phyloP scores from a whole-genome alignment of 2,329 filamentous ascomycete species.

The Alternaria panax region DNA sequence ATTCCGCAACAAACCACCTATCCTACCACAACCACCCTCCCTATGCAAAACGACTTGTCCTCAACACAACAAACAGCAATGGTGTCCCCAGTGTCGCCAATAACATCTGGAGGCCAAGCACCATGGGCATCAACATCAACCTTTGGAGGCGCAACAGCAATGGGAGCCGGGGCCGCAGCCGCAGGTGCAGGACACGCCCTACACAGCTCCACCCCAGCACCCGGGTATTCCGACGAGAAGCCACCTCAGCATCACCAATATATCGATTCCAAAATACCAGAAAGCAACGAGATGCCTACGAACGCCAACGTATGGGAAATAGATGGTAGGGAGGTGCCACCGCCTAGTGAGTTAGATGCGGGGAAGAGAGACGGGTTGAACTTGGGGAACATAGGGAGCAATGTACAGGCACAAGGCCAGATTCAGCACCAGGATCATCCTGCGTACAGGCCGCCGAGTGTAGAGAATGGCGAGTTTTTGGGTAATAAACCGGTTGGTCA shows the following conservation, averaged over 20 bases:
- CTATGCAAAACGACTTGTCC: neutral
- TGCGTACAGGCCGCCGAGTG: neutral
- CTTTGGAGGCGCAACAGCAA: neutral
- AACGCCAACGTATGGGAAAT: slow-evolving; percentile 23
- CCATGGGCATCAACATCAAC: slow-evolving; percentile 7
- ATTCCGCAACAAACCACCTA: neutral
- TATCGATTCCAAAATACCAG: neutral
- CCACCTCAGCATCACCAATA: slow-evolving; percentile 1
- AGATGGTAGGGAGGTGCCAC: slow-evolving; percentile 10
- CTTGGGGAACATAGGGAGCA: neutral
- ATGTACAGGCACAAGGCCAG: neutral
- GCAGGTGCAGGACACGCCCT: neutral
- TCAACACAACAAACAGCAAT: neutral
- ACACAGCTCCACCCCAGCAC: neutral
- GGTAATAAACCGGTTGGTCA: slow-evolving; percentile 3
- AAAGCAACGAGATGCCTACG: slow-evolving; percentile 16
- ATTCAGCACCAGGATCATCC: neutral
- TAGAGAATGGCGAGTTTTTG: neutral
- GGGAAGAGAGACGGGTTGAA: neutral
- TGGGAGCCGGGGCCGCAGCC: neutral
- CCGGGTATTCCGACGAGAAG: slow-evolving; percentile 7
- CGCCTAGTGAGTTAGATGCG: slow-evolving; percentile 13
- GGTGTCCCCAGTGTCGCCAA: slow-evolving; percentile 4
- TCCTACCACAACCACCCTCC: neutral
- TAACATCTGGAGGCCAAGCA: neutral